Base-by-base conservation (phyloP, 176 grass and related monocot species). In the Aegilops umbellulata region DNA sequence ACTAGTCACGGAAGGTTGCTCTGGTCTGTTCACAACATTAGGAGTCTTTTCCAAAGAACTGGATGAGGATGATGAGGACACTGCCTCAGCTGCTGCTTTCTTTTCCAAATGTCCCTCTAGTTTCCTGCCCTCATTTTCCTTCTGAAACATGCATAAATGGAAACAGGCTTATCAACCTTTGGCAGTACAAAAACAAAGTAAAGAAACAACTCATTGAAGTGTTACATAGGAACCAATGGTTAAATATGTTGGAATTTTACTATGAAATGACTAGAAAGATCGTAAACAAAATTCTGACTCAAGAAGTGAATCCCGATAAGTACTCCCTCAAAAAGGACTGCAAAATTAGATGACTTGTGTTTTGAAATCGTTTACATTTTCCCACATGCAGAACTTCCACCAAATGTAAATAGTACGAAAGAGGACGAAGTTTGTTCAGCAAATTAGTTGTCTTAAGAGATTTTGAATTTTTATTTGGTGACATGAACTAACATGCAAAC, bases 41-140 rank as follows among this genome's bases (percentile, higher is more conserved):
- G 72, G 74, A 13, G 42, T 82, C 90, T 90, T 92, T 36, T 92
- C 88, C 72, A 82, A 82, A 67, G 76, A 78, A 78, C 80, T 83
- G 46, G 88, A 83, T 81, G 87, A 71, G 35, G 66, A 83, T 69
- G 74, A 71, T 51, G 63, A 82, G 63, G 85, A 78, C 76, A 67
- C 35, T 80, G 82, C 74, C 30, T 90, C 84, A 46, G 84, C 85
- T 68, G 80, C 89, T 72, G 79, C 89, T 76, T 90, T 90, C 80
- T 90, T 90, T 81, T 88, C 89, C 49, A 88, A 77, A 71, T 91
- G 89, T 36, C 70, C 85, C 81, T 91, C 80, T 69, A 91, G 77
- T 85, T 88, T 87, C 71, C 82, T 88, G 27, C 90, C 90, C 70
- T 91, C 85, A 85, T 85, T 85, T 87, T 91, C 89, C 69, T 84